Evolutionary conservation across 2,329 filamentous ascomycete species (phyloP).

Genomic region (Hymenoscyphus occultus): DNA sequence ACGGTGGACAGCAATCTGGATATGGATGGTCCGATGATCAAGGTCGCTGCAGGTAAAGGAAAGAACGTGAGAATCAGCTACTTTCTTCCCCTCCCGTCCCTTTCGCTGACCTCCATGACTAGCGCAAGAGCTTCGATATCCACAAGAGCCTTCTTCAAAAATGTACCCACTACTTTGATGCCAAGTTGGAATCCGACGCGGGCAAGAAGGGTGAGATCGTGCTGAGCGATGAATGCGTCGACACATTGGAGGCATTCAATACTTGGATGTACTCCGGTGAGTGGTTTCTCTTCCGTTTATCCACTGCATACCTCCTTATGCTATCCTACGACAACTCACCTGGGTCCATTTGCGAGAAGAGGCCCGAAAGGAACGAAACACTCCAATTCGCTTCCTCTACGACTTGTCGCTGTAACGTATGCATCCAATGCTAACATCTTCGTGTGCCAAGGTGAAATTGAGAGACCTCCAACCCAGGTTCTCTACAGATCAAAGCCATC

Average conservation of each 20-base stretch:
- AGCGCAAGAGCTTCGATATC: conserved; percentile 19
- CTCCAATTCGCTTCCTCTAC: background rate
- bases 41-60: background rate
- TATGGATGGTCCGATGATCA: conserved; percentile 10
- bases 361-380: background rate
- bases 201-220: conserved; percentile 16
- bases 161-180: conserved; percentile 18
- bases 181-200: conserved; percentile 8
- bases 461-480: background rate
- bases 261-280: conserved; percentile 19
- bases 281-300: background rate
- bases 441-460: background rate
- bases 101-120: background rate
- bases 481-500: background rate
- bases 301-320: conserved; percentile 6
- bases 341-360: too few species aligned
- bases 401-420: background rate
- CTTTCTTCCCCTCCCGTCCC: background rate
- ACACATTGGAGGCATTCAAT: conserved; percentile 17
- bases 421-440: background rate
- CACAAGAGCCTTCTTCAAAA: conserved; percentile 20
- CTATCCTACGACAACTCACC: too few species aligned
- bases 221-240: conserved; percentile 16
- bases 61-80: background rate
- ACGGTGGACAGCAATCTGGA: conserved; percentile 7